Conservation (phyloP, 768 basidiomycete species). For the Boletus rubropictus region DNA sequence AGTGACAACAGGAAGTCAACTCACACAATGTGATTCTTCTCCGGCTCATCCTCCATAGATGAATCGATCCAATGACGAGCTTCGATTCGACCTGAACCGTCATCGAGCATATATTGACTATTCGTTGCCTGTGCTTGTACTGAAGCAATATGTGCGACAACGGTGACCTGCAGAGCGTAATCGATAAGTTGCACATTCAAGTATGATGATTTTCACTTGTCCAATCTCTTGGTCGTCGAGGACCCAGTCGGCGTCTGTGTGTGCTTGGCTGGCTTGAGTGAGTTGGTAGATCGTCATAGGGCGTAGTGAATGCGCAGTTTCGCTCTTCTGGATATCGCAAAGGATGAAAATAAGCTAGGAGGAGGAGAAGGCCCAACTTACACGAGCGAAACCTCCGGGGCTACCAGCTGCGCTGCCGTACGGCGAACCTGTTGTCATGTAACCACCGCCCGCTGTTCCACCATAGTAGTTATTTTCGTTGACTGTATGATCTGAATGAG, state of each 20-base stretch:
- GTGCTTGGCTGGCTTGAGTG: conserved; percentile 67
- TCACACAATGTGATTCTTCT: conserved; percentile 44
- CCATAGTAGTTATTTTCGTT: conserved; percentile 40
- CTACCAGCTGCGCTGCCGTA: conserved; percentile 52
- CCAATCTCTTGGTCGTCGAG: conserved; percentile 78
- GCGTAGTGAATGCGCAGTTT: conserved; percentile 46
- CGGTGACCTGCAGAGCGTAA: conserved; percentile 46
- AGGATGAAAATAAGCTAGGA: neutral
- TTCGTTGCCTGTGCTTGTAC: conserved; percentile 74
- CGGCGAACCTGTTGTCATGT: conserved; percentile 55
- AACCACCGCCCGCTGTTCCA: conserved; percentile 48
- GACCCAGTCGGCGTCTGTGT: conserved; percentile 84
- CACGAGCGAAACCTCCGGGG: conserved; percentile 48
- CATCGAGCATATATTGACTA: conserved; percentile 72
- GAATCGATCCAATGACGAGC: conserved; percentile 81
- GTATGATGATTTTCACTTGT: conserved; percentile 45
- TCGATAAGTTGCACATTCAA: conserved; percentile 1
- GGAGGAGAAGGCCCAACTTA: conserved; percentile 21
- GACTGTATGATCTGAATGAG: conserved; percentile 15
- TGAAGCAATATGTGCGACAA: conserved; percentile 69
- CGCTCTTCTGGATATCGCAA: conserved; percentile 28
- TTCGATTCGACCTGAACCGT: conserved; percentile 77
- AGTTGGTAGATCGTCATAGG: conserved; percentile 80
- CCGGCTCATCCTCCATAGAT: conserved; percentile 48
- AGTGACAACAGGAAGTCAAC: conserved; percentile 13